Conservation (phyloP, 805 yeast species). For the Lachancea fermentati region DNA sequence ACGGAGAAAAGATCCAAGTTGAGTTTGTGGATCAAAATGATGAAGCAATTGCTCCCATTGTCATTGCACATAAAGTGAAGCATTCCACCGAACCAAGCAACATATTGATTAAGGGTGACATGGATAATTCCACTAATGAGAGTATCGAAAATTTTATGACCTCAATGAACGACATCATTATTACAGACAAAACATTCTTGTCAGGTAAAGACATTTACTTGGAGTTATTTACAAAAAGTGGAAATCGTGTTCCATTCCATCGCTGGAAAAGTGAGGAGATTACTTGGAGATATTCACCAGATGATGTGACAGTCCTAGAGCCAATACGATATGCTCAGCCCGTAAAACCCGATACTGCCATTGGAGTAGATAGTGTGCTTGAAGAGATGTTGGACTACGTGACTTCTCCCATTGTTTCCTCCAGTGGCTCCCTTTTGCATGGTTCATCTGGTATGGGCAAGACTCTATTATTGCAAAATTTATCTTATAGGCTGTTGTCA, state of each 20-base stretch:
- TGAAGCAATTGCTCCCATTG: constrained; percentile 28
- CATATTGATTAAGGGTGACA: background rate
- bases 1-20: constrained; percentile 34
- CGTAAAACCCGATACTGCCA: constrained; percentile 29
- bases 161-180: constrained; percentile 6
- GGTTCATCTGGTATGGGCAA: constrained; percentile 87
- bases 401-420: constrained; percentile 17
- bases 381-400: constrained; percentile 37
- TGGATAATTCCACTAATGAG: background rate
- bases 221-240: constrained; percentile 14
- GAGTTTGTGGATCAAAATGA: constrained; percentile 42
- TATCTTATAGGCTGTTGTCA: constrained; percentile 35
- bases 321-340: background rate
- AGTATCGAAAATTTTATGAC: constrained; percentile 7
- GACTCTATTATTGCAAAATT: constrained; percentile 44
- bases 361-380: constrained; percentile 41
- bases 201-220: constrained; percentile 9
- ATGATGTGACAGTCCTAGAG: constrained; percentile 15
- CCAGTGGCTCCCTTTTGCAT: constrained; percentile 51
- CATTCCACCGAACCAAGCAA: background rate
- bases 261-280: constrained; percentile 8
- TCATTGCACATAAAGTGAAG: constrained; percentile 2
- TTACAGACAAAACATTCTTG: constrained; percentile 16
- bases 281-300: constrained; percentile 2
- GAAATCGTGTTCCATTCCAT: constrained; percentile 10